Percentiles rank a stretch among this genome's conserved stretches.
Evolutionary conservation across 768 basidiomycete species (phyloP).

Genomic region (Macrolepiota dolichaula): DNA sequence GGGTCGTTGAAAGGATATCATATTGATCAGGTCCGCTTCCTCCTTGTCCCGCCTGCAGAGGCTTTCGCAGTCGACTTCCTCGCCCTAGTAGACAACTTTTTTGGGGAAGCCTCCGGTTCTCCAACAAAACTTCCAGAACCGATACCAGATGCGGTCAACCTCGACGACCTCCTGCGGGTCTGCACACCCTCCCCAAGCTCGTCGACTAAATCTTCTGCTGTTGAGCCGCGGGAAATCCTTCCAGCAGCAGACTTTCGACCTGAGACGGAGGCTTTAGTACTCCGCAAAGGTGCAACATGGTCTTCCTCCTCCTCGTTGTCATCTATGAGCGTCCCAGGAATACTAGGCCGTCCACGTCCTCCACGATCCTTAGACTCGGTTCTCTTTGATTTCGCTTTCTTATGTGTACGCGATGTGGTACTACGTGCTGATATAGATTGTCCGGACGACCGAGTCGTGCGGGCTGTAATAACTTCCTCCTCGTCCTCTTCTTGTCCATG

Average conservation of each 20-base stretch:
- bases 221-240: constrained; percentile 19
- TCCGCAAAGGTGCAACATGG: constrained; percentile 35
- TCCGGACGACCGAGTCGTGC: not conserved
- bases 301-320: constrained; percentile 32
- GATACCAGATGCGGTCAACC: constrained; percentile 27
- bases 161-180: constrained; percentile 42
- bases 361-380: constrained; percentile 4
- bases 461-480: not conserved
- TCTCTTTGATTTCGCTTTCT: constrained; percentile 6
- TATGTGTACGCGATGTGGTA: constrained; percentile 7
- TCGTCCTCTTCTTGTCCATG: not conserved
- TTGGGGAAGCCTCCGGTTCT: constrained; percentile 21
- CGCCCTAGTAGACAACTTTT: constrained; percentile 16
- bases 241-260: constrained; percentile 13
- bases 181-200: constrained; percentile 29
- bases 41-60: constrained; percentile 5
- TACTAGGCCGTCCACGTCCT: not conserved
- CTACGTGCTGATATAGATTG: constrained; percentile 7
- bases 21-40: constrained; percentile 13
- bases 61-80: constrained; percentile 9
- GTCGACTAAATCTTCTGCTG: constrained; percentile 26
- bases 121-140: constrained; percentile 19
- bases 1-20: no score
- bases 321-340: constrained; percentile 16
- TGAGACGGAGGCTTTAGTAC: constrained; percentile 26